Percentiles rank a stretch among this genome's conserved stretches.
phyloP scores from a whole-genome alignment of 2,329 filamentous ascomycete species.

The Graphilbum ipis-grandicollis region DNA sequence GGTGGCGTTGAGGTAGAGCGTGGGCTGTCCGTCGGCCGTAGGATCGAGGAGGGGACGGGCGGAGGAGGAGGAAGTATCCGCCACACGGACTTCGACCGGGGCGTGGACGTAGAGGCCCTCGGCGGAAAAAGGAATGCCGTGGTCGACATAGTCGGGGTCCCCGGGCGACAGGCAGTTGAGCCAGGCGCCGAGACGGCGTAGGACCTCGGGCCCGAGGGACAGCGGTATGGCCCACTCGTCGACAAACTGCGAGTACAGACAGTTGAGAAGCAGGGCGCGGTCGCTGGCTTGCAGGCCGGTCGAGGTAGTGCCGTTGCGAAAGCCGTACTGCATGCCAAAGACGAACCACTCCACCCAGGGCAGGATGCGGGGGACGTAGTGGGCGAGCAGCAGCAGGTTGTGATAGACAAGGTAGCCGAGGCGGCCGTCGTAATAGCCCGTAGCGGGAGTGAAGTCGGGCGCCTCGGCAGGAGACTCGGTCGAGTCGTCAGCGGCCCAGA shows the following conservation, averaged over 20 bases:
- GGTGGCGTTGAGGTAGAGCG: constrained; percentile 65
- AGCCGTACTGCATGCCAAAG: constrained; percentile 95
- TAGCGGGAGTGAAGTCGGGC: constrained; percentile 32
- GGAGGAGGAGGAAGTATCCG: constrained; percentile 33
- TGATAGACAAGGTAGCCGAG: constrained; percentile 86
- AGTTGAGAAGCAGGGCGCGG: constrained; percentile 83
- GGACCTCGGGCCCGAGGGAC: constrained; percentile 68
- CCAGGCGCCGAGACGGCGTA: constrained; percentile 73
- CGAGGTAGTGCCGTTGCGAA: constrained; percentile 41
- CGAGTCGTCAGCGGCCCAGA: constrained; percentile 78
- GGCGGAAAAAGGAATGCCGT: constrained; percentile 51
- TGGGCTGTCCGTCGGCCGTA: constrained; percentile 41
- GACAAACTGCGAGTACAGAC: constrained; percentile 93
- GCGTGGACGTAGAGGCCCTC: constrained; percentile 59
- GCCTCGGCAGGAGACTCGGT: constrained; percentile 26
- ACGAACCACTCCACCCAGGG: constrained; percentile 93
- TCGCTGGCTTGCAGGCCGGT: constrained; percentile 64
- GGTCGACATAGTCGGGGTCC: constrained; percentile 37
- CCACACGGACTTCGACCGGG: constrained; percentile 61
- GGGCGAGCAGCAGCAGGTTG: constrained; percentile 66
- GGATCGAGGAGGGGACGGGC: constrained; percentile 37
- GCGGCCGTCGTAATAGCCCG: constrained; percentile 63
- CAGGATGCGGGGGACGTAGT: constrained; percentile 60
- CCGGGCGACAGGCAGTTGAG: constrained; percentile 44
- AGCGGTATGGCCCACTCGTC: constrained; percentile 96